Evolutionary conservation across 1,284 basidiomycete species (phyloP).

Genomic region (Melanopsichium pennsylvanicum): DNA sequence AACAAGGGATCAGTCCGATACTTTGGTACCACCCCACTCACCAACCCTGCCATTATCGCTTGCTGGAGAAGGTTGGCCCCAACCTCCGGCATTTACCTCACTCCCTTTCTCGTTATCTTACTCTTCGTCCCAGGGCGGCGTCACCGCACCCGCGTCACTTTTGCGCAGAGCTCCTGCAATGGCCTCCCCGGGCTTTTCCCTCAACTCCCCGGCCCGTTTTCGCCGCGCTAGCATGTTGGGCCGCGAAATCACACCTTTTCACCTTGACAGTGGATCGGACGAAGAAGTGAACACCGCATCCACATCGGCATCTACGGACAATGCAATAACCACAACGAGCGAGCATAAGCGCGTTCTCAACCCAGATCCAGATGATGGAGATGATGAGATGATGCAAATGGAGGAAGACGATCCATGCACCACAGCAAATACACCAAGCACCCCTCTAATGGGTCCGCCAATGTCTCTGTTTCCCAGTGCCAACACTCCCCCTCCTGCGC

Average conservation of each 20-base stretch:
- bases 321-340: too few relatives aligned
- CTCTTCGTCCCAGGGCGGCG: conserved; percentile 11
- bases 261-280: conserved; percentile 28
- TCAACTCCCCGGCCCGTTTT: conserved; percentile 35
- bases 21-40: conserved; percentile 24
- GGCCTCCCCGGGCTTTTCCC: conserved; percentile 28
- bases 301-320: neutral
- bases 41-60: conserved; percentile 21
- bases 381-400: conserved; percentile 37
- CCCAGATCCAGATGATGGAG: conserved; percentile 34
- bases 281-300: neutral
- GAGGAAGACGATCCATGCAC: conserved; percentile 26
- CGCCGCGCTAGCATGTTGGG: conserved; percentile 53
- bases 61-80: conserved; percentile 32
- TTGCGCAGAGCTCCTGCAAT: conserved; percentile 22
- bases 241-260: conserved; percentile 46
- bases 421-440: conserved; percentile 14
- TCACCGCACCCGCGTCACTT: conserved; percentile 16
- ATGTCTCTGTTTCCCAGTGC: conserved; percentile 23
- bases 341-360: conserved; percentile 1
- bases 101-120: conserved; percentile 14
- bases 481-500: conserved; percentile 23
- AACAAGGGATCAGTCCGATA: conserved; percentile 25
- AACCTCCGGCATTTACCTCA: conserved; percentile 6
- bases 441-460: conserved; percentile 33